These are phyloP conservation scores for Yamadazyma epiphylla DNA, from an alignment of 1,139 yeast genomes.

Conservation along the genomic window DNA sequence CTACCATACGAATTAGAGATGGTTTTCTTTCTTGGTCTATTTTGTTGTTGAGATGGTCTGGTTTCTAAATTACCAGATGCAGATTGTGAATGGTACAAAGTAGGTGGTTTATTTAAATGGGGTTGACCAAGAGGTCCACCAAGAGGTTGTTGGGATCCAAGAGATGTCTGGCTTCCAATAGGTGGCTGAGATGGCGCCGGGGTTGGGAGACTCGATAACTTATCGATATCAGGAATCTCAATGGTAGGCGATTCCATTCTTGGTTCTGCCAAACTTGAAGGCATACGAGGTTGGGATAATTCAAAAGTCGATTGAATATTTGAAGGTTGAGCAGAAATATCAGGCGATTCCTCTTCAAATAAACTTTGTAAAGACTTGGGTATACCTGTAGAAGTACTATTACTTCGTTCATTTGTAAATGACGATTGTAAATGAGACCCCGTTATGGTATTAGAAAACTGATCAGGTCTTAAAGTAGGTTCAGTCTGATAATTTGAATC, in stretches of 20 bases:
- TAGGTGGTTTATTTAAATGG: slow-evolving; percentile 42
- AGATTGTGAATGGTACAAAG: slow-evolving; percentile 47
- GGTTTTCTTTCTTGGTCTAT: slow-evolving; percentile 35
- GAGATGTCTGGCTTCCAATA: not conserved
- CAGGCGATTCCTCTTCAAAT: slow-evolving; percentile 46
- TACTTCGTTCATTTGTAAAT: not conserved
- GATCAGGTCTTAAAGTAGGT: slow-evolving; percentile 24
- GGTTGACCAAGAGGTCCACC: too few species aligned
- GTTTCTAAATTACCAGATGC: slow-evolving; percentile 44
- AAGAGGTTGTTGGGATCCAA: slow-evolving; percentile 6
- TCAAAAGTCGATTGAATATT: slow-evolving; percentile 9
- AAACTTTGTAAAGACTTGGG: slow-evolving; percentile 72
- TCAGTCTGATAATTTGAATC: slow-evolving; percentile 25
- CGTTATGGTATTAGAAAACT: slow-evolving; percentile 1
- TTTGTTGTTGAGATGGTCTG: slow-evolving; percentile 18
- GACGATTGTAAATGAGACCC: slow-evolving; percentile 1
- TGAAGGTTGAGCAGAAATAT: slow-evolving; percentile 6
- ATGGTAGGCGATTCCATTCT: slow-evolving; percentile 43
- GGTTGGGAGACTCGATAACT: slow-evolving; percentile 15
- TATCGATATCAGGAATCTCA: slow-evolving; percentile 45
- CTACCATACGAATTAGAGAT: slow-evolving; percentile 33
- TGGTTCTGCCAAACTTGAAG: slow-evolving; percentile 7
- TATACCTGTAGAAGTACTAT: slow-evolving; percentile 34
- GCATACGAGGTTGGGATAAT: slow-evolving; percentile 13
- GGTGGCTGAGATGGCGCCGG: too few species aligned